These are phyloP conservation scores for Allium cepa DNA, from an alignment of 106 monocot species.

Conservation along the genomic window DNA sequence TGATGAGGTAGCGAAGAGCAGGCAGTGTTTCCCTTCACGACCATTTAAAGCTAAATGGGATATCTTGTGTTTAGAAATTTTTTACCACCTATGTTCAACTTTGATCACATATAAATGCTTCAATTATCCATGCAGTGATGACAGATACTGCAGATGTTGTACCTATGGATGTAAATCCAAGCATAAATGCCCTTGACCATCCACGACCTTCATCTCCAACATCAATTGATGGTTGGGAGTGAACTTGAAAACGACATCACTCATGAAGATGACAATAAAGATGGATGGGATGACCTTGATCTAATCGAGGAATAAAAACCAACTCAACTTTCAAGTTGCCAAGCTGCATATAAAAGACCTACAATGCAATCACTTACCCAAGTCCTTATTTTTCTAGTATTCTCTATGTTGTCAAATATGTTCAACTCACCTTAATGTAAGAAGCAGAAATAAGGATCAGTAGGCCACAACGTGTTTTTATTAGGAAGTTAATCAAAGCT, in stretches of 20 bases:
- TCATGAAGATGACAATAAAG: conserved; percentile 63
- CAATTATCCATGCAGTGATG: conserved; percentile 3
- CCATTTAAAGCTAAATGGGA: no score
- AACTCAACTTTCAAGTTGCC: conserved; percentile 36
- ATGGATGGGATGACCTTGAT: conserved; percentile 94
- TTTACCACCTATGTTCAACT: no score
- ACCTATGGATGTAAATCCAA: conserved; percentile 21
- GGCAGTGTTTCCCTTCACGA: no score
- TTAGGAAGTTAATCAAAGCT: no score
- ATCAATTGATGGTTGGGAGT: conserved; percentile 85
- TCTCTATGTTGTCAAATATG: neutral
- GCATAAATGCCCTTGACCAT: conserved; percentile 33
- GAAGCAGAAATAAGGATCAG: no score
- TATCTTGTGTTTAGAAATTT: no score
- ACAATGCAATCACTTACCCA: conserved; percentile 44
- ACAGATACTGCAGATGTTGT: conserved; percentile 5
- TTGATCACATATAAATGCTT: no score
- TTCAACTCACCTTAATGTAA: neutral
- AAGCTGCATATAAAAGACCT: conserved; percentile 81
- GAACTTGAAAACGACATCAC: conserved; percentile 52
- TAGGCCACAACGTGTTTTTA: no score
- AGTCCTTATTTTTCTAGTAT: conserved; percentile 11
- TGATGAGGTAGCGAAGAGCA: no score
- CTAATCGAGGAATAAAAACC: conserved; percentile 62
- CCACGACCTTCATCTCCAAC: conserved; percentile 65